Base-by-base conservation (phyloP, 2,329 filamentous ascomycete genomes). In the Stachybotrys chlorohalonatus region DNA sequence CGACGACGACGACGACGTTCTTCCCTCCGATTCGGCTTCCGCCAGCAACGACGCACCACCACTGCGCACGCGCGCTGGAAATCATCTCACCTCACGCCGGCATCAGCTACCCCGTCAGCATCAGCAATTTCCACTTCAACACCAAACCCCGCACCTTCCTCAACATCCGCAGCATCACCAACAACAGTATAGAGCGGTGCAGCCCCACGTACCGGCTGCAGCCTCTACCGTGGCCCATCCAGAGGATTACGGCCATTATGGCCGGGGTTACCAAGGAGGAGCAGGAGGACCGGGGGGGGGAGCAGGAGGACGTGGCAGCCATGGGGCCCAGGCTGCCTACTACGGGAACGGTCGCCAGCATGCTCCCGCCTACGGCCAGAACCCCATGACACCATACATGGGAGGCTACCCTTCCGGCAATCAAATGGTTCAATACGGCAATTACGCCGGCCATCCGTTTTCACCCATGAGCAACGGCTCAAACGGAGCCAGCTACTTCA, bases 221-320 rank as follows among this genome's bases (percentile, higher is more conserved):
- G 75, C 82, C 54, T 81, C 82, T 74, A 87, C 79, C 67, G 76
- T 81, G 74, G 86, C 87, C 67, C 80, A 80, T 42, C 76, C 76
- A 17, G 83, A 89, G 30, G 83, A 88, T n/a, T 85, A 79, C 65
- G 70, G 73, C 58, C 68, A 63, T 62, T 74, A 70, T 75, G 77
- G 73, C 70, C 68, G 64, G 31, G 62, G 59, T 45, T 71, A 65
- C 47, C 61, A 60, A 5, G 36, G 36, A 42, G 36, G 24, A 24
- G 24, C 24, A 24, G 24, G 24, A 24, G 24, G 24, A 24, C 24
- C 24, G 4, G 24, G 24, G 2, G 24, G 24, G 24, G 24, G 24
- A 24, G 24, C 4, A 24, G 24, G 36, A 9, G 36, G 36, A 9
- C 36, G 13, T 31, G 57, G 54, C 39, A 54, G 54, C 4, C 59